Evolutionary conservation across 495 filamentous ascomycete genomes (phyloP).

Genomic region (Lasiosphaeria miniovina): DNA sequence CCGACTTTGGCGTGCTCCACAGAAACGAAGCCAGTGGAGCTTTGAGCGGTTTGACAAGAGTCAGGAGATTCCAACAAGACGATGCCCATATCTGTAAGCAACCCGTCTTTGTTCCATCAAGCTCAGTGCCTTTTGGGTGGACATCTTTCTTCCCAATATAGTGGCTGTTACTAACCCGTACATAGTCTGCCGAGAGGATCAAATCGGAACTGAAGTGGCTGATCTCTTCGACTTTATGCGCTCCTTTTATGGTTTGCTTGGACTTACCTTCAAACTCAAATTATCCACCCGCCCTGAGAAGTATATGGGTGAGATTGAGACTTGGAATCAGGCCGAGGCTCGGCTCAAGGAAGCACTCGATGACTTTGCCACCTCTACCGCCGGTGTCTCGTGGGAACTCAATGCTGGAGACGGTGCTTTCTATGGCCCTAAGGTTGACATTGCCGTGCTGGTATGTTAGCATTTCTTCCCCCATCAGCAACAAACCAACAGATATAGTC

Average conservation of each 20-base stretch:
- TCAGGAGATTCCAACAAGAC: constrained; percentile 91
- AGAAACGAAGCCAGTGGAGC: constrained; percentile 93
- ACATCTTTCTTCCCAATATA: constrained; percentile 7
- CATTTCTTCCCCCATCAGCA: no score
- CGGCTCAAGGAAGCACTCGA: constrained; percentile 74
- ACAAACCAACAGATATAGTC: no score
- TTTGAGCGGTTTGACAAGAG: constrained; percentile 82
- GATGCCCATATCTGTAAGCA: constrained; percentile 78
- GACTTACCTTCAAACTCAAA: constrained; percentile 94
- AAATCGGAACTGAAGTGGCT: constrained; percentile 79
- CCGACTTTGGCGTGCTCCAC: constrained; percentile 94
- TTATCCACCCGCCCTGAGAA: constrained; percentile 93
- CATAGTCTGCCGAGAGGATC: constrained; percentile 33
- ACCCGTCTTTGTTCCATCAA: background rate
- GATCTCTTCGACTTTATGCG: constrained; percentile 86
- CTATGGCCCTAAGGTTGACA: constrained; percentile 93
- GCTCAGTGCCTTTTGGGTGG: no score
- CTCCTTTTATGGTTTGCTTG: constrained; percentile 81
- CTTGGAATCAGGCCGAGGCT: constrained; percentile 82
- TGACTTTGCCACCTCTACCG: constrained; percentile 60
- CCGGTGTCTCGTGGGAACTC: constrained; percentile 75
- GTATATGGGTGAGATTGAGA: constrained; percentile 78
- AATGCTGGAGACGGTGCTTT: constrained; percentile 96
- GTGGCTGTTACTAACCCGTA: constrained; percentile 2
- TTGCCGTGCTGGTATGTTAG: constrained; percentile 40